Conservation (phyloP, 257 asterid genomes). For the Gardenia jasminoides region DNA sequence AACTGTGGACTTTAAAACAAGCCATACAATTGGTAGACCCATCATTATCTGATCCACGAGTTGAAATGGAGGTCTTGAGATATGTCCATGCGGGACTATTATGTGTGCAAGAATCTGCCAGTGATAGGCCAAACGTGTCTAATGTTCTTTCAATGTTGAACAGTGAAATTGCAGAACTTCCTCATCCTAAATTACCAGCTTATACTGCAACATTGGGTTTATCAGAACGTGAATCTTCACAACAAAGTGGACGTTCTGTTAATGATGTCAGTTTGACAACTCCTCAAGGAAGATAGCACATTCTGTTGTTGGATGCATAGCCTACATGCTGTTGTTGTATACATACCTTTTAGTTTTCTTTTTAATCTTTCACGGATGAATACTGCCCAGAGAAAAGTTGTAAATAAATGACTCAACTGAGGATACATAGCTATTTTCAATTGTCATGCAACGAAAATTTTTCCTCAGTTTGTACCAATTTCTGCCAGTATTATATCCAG, state of each 20-base stretch:
- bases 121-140: constrained; percentile 52
- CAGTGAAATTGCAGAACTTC: constrained; percentile 47
- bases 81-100: constrained; percentile 58
- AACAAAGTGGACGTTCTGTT: constrained; percentile 31
- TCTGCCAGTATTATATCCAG: too few relatives aligned
- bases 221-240: constrained; percentile 31
- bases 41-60: constrained; percentile 24
- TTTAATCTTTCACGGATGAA: background rate
- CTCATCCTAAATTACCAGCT: constrained; percentile 42
- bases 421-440: too few relatives aligned
- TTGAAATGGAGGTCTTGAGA: constrained; percentile 37
- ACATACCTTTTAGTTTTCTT: background rate
- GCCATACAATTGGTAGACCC: constrained; percentile 32
- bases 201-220: constrained; percentile 24
- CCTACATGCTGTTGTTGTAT: too few relatives aligned
- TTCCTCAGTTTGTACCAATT: too few relatives aligned
- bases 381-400: background rate
- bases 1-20: constrained; percentile 43
- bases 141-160: constrained; percentile 51
- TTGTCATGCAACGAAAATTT: background rate
- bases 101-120: constrained; percentile 64
- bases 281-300: constrained; percentile 40
- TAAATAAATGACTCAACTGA: background rate
- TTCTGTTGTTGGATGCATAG: background rate
- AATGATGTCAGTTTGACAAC: constrained; percentile 37